A percentile compares a stretch with the other conserved stretches of the same genome.
phyloP scores from a whole-genome alignment of 192 early-diverging fungal genomes.

The Coemansia sp. region DNA sequence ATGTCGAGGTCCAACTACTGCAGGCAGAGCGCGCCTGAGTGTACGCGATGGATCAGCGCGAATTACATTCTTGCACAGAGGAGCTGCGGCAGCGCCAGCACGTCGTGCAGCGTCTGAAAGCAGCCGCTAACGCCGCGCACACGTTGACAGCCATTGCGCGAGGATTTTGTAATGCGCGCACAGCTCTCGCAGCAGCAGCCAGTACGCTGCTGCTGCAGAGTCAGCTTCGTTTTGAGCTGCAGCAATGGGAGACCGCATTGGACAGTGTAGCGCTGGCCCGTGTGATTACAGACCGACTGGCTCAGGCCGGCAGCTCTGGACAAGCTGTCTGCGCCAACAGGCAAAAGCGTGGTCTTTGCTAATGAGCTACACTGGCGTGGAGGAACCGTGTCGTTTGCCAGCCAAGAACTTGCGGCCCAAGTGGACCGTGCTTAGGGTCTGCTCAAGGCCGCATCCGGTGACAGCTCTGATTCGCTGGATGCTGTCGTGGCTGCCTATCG shows the following conservation, averaged over 20 bases:
- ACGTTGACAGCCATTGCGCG: constrained; percentile 21
- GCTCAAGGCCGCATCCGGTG: constrained; percentile 1
- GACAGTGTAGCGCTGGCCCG: constrained; percentile 35
- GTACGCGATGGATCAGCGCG: constrained; percentile 49
- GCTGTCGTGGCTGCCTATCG: constrained; percentile 7
- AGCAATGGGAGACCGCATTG: constrained; percentile 44
- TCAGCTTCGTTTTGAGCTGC: constrained; percentile 41
- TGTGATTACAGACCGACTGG: constrained; percentile 23
- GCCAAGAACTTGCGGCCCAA: constrained; percentile 22
- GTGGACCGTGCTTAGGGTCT: constrained; percentile 2
- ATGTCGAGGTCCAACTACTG: constrained; percentile 41
- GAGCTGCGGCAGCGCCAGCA: constrained; percentile 52
- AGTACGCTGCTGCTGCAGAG: constrained; percentile 40
- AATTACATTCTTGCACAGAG: constrained; percentile 46
- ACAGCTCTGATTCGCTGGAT: constrained; percentile 2
- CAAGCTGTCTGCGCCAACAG: background rate
- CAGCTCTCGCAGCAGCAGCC: constrained; percentile 22
- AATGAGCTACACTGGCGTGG: constrained; percentile 37
- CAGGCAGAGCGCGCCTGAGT: constrained; percentile 52
- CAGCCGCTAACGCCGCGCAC: constrained; percentile 27
- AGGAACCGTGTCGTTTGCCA: constrained; percentile 21
- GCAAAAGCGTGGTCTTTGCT: constrained; percentile 6
- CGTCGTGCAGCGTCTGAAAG: constrained; percentile 34
- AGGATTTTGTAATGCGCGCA: constrained; percentile 21
- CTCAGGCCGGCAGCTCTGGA: constrained; percentile 29